Percentiles rank a stretch among this genome's conserved stretches.
These are phyloP conservation scores for Brettanomyces naardenensis DNA, from an alignment of 805 yeast species.

Conservation along the genomic window DNA sequence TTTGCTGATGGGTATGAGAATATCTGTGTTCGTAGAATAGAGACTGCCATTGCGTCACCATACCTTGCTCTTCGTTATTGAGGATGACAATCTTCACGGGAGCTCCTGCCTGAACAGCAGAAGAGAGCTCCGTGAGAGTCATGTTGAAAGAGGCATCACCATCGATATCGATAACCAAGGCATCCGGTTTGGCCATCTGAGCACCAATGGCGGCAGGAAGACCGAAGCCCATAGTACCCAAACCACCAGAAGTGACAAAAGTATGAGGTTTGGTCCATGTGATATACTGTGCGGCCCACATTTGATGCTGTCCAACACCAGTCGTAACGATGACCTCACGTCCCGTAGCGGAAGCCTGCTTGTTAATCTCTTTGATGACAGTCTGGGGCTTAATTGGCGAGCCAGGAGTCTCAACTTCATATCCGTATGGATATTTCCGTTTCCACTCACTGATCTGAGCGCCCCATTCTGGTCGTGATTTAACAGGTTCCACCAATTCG, in stretches of 20 bases:
- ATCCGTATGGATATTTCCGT: slow-evolving; percentile 74
- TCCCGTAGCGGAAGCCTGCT: slow-evolving; percentile 52
- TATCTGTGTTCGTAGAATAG: slow-evolving; percentile 94
- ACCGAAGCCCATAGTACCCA: slow-evolving; percentile 98
- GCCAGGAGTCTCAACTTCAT: slow-evolving; percentile 73
- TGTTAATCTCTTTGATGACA: slow-evolving; percentile 68
- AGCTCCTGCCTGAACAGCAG: slow-evolving; percentile 89
- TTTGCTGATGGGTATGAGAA: slow-evolving; percentile 94
- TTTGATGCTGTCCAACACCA: slow-evolving; percentile 99
- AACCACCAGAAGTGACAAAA: slow-evolving; percentile 96
- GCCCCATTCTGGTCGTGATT: slow-evolving; percentile 76
- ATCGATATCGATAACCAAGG: slow-evolving; percentile 91
- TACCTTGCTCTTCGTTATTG: slow-evolving; percentile 98
- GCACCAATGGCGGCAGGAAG: slow-evolving; percentile 98
- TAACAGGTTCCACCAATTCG: slow-evolving; percentile 59
- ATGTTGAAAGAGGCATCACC: slow-evolving; percentile 99
- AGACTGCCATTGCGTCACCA: slow-evolving; percentile 99
- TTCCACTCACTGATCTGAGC: slow-evolving; percentile 73
- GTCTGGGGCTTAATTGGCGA: slow-evolving; percentile 90
- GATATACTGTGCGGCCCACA: slow-evolving; percentile 99
- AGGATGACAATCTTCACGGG: slow-evolving; percentile 85
- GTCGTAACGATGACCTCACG: slow-evolving; percentile 87
- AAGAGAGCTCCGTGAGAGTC: slow-evolving; percentile 88
- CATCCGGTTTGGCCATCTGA: slow-evolving; percentile 91
- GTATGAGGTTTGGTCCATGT: slow-evolving; percentile 90